Conservation (phyloP, 371 early-diverging fungal genomes). For the Umbelopsis sp. region DNA sequence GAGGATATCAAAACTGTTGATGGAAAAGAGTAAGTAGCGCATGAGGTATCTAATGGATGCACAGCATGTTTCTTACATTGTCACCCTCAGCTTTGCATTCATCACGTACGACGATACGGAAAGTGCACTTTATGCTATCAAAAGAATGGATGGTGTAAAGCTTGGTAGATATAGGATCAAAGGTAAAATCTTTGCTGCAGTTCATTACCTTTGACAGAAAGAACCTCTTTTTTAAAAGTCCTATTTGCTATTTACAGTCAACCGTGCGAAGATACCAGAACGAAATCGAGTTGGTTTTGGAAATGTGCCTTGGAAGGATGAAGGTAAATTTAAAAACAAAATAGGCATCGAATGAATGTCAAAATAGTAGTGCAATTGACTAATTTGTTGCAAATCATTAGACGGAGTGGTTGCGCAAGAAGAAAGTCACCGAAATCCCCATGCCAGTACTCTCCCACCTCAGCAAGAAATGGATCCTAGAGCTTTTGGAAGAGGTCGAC, state of each 20-base stretch:
- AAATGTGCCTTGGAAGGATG: constrained; percentile 64
- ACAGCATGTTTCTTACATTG: not conserved
- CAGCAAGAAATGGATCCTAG: not conserved
- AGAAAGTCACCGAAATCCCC: not conserved
- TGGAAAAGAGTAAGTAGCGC: constrained; percentile 52
- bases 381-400: not conserved
- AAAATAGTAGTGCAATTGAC: too few species aligned
- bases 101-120: constrained; percentile 52
- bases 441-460: not conserved
- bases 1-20: constrained; percentile 58
- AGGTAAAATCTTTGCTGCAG: constrained; percentile 30
- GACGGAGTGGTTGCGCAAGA: constrained; percentile 23
- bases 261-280: constrained; percentile 66
- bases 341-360: too few species aligned
- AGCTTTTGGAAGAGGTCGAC: constrained; percentile 7
- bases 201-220: not conserved
- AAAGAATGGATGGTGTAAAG: constrained; percentile 53
- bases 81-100: constrained; percentile 51
- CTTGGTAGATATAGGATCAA: constrained; percentile 53
- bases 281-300: constrained; percentile 64
- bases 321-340: constrained; percentile 28
- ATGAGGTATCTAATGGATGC: not conserved
- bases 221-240: not conserved
- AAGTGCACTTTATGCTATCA: constrained; percentile 51
- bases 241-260: constrained; percentile 32